Evolutionary conservation across 2,329 filamentous ascomycete genomes (phyloP).

Genomic region (Cercospora berteroae): DNA sequence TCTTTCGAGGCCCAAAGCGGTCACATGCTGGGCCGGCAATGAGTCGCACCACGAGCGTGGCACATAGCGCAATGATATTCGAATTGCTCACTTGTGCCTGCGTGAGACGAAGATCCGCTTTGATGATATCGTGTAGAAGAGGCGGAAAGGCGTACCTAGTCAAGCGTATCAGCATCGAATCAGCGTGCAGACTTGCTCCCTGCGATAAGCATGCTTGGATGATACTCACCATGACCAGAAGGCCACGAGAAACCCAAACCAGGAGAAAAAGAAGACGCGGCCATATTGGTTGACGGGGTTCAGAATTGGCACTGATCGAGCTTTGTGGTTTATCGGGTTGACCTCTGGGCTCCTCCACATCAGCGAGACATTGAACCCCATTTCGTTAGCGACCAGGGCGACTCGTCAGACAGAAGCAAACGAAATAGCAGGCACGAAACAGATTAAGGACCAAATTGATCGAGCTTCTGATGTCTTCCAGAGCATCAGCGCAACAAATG

Average conservation of each 20-base stretch:
- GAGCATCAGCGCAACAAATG: neutral
- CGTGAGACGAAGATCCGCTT: slow-evolving; percentile 70
- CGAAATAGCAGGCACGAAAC: neutral
- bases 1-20: slow-evolving; percentile 73
- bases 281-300: slow-evolving; percentile 79
- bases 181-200: neutral
- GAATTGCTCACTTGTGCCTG: slow-evolving; percentile 77
- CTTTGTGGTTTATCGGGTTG: slow-evolving; percentile 83
- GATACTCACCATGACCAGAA: slow-evolving; percentile 72
- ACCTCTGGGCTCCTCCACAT: slow-evolving; percentile 63
- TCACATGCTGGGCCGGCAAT: slow-evolving; percentile 83
- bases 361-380: slow-evolving; percentile 24
- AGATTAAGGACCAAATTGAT: neutral
- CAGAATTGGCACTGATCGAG: slow-evolving; percentile 72
- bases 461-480: neutral
- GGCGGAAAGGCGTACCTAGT: slow-evolving; percentile 83
- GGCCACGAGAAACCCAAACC: slow-evolving; percentile 80
- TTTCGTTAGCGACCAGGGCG: neutral
- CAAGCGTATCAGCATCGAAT: slow-evolving; percentile 9
- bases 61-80: slow-evolving; percentile 78
- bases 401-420: neutral
- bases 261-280: slow-evolving; percentile 85
- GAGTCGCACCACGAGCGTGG: slow-evolving; percentile 72
- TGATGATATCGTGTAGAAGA: slow-evolving; percentile 74
- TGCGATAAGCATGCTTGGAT: neutral